Conservation (phyloP, 805 yeast species). For the Ogataea methanolica region DNA sequence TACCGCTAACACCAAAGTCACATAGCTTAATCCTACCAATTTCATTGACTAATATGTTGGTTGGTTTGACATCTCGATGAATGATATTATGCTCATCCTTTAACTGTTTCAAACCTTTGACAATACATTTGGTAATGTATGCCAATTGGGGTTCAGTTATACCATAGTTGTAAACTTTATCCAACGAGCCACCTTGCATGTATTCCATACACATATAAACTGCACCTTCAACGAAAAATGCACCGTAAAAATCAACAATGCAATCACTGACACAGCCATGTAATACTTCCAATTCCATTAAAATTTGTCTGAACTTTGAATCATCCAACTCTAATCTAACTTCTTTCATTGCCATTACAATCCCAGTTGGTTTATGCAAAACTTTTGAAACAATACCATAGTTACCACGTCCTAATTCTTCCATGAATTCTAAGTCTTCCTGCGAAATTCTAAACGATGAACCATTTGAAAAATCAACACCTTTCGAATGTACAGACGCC, state of each 20-base stretch:
- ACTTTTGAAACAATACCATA: constrained; percentile 96
- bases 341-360: constrained; percentile 96
- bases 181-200: constrained; percentile 95
- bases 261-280: constrained; percentile 88
- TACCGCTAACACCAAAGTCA: constrained; percentile 96
- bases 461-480: constrained; percentile 87
- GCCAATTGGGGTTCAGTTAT: constrained; percentile 79
- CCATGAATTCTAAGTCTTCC: constrained; percentile 77
- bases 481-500: constrained; percentile 85
- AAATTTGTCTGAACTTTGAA: constrained; percentile 85
- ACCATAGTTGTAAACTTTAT: constrained; percentile 73
- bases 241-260: constrained; percentile 96
- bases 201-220: constrained; percentile 98
- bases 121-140: constrained; percentile 72
- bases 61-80: constrained; percentile 95
- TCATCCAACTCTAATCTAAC: constrained; percentile 91
- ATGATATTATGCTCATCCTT: constrained; percentile 90
- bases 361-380: constrained; percentile 85
- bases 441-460: constrained; percentile 80
- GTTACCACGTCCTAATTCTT: constrained; percentile 92
- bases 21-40: constrained; percentile 86
- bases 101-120: constrained; percentile 73
- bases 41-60: constrained; percentile 74
- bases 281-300: constrained; percentile 92
- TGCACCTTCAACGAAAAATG: constrained; percentile 95